Base-by-base conservation (phyloP, 441 rosid species). In the Jatropha podagrica region DNA sequence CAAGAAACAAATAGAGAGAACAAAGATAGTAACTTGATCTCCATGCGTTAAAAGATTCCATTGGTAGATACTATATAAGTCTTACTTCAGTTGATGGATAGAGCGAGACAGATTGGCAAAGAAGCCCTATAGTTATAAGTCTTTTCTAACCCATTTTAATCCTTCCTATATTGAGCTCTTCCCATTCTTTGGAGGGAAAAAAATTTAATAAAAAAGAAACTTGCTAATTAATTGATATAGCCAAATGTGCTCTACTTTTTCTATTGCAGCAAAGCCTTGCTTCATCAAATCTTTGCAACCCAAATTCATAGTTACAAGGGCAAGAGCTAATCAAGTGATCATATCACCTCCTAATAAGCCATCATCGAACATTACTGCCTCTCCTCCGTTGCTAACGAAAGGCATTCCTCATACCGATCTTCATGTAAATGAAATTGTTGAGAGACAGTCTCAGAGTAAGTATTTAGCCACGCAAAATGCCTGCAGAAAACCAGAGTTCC, bases 391-490 rank as follows among this genome's bases (percentile, higher is more conserved):
- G 49, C 61, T 79, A 4, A 76, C 62, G 55, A 80, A 80, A 27
- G 85, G 82, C 40, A 76, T 85, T 76, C 81, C 86, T 51, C 78
- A 78, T 15, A 69, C 69, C 7, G 84, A 85, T 74, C 81, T 82
- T 51, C 81, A 66, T 11, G 78, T 85, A 4, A 42, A 70, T 0
- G 87, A 88, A 63, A 73, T 80, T 3, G 79, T 90, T 6, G 79
- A 81, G 59, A 85, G 78, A 77, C 89, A 88, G 54, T 69, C 85
- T 60, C 79, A 63, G 46, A 59, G 23, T 46, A 32, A 5, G 46
- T 65, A 17, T 48, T 73, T 73, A 13, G 66, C 52, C 62, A 38
- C 7, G 40, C 76, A 81, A 27, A 38, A 74, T 72, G 68, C 68
- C n/a, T 69, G 77, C 7, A 69, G 76, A 69, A 85, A 76, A 65